Evolutionary conservation across 208 protist species (phyloP).

Genomic region (Leishmania major): DNA sequence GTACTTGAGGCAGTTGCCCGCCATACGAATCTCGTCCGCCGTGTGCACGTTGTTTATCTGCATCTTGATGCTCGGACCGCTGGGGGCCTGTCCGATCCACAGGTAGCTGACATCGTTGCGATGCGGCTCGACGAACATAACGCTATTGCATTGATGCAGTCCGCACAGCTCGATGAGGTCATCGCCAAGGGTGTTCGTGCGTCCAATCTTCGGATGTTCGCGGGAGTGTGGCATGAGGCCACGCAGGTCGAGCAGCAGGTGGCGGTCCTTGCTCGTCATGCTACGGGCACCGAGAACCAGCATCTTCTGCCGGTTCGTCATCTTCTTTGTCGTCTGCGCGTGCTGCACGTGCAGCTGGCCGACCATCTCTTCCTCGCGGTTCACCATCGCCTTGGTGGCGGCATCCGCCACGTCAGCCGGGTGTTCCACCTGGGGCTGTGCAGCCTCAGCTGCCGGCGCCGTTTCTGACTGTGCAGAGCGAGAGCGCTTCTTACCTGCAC

Average conservation of each 20-base stretch:
- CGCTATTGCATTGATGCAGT: constrained; percentile 94
- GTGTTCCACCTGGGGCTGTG: not conserved
- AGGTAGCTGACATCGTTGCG: constrained; percentile 93
- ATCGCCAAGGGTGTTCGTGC: constrained; percentile 65
- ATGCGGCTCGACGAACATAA: constrained; percentile 93
- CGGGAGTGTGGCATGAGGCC: constrained; percentile 95
- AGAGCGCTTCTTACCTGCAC: constrained; percentile 28
- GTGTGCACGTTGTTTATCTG: constrained; percentile 96
- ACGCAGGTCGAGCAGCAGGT: constrained; percentile 94
- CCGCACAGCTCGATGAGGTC: constrained; percentile 89
- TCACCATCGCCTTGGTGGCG: constrained; percentile 17
- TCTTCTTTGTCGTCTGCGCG: constrained; percentile 72
- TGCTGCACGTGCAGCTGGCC: constrained; percentile 49
- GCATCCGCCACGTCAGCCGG: constrained; percentile 19
- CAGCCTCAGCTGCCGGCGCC: constrained; percentile 3
- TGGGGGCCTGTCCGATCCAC: constrained; percentile 93
- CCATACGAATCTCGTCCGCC: constrained; percentile 97
- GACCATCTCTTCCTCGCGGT: constrained; percentile 57
- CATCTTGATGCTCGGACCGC: constrained; percentile 96
- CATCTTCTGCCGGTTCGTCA: constrained; percentile 95
- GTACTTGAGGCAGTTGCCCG: constrained; percentile 98
- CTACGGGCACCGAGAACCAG: constrained; percentile 91
- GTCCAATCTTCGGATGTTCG: constrained; percentile 91
- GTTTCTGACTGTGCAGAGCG: constrained; percentile 17
- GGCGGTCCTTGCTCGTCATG: constrained; percentile 91